Base-by-base conservation (phyloP, 148 eudicot species). In the Camellia sinensis region DNA sequence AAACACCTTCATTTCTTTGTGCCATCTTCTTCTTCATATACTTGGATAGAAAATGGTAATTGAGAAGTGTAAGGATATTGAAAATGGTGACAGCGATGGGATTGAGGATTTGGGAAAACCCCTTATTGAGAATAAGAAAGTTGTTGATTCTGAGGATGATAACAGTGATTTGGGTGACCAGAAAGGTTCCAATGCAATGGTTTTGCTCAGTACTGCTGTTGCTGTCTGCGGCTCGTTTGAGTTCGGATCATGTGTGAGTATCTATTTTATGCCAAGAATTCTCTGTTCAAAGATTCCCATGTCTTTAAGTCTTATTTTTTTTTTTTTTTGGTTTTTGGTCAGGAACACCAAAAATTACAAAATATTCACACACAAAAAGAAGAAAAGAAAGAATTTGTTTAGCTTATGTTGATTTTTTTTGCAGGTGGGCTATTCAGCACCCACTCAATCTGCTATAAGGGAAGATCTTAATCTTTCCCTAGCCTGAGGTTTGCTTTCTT, bases 361-460 rank as follows among this genome's bases (percentile, higher is more conserved):
- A 22, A 78, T 59, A 73, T 8, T 59, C 14, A 44, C 53, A 67
- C 37, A 29, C 37, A 29, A 29, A 29, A 29, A 29, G 37, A 29
- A 29, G 1, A 29, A 29, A 29, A 29, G 37, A 29, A 29, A 29
- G 37, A 29, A 29, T 29, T 29, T 29, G 37, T 29, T 29, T 29
- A 29, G 37, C 37, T 29, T 29, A 29, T 29, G 82, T 70, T 75
- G 82, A 44, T 73, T 3, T 60, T 41, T 86, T 83, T 83, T 90
- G 91, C 84, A 93, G 97, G 95, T 91, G 84, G 95, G 97, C 21
- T 93, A 88, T 79, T 91, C 97, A 68, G 88, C 97, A 69, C 95
- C 97, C 37, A 80, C 91, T 70, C 97, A 93, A 77, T 86, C 94
- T 75, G 95, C 88, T 53, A 91, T 93, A 68, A 89, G 91, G 53